Percentiles rank a stretch among this genome's conserved stretches.
These are phyloP conservation scores for Beauveria caledonica DNA, from an alignment of 2,329 filamentous ascomycete species.

Conservation along the genomic window DNA sequence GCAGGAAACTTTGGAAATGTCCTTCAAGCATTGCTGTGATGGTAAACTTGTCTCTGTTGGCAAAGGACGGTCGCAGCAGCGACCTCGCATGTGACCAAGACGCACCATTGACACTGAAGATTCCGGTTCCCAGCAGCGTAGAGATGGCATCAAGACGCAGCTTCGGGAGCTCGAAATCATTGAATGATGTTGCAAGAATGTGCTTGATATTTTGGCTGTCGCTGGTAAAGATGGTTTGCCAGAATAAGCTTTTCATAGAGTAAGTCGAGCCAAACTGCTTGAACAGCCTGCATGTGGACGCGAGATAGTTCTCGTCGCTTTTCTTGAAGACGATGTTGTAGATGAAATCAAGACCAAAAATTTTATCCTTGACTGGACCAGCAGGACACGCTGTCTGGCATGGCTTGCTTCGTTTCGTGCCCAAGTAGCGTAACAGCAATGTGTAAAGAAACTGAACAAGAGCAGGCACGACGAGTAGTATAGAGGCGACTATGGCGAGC, in stretches of 20 bases:
- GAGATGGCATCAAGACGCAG: constrained; percentile 29
- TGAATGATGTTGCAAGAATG: constrained; percentile 43
- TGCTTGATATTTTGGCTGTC: constrained; percentile 48
- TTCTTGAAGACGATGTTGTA: constrained; percentile 22
- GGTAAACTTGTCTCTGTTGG: constrained; percentile 23
- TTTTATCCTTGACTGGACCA: constrained; percentile 22
- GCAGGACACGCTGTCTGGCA: constrained; percentile 19
- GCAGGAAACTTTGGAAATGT: constrained; percentile 32
- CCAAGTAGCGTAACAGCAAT: constrained; percentile 10
- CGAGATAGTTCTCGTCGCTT: constrained; percentile 21
- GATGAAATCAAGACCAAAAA: constrained; percentile 28
- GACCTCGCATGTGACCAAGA: constrained; percentile 38
- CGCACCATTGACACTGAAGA: constrained; percentile 40
- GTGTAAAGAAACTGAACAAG: constrained; percentile 16
- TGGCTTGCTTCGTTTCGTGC: constrained; percentile 12
- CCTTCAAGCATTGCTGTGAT: constrained; percentile 23
- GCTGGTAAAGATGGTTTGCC: constrained; percentile 27
- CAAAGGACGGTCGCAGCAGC: constrained; percentile 26
- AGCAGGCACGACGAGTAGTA: not conserved
- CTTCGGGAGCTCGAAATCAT: constrained; percentile 37
- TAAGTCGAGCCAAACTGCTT: constrained; percentile 25
- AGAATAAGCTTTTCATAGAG: constrained; percentile 24
- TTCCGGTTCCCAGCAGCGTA: constrained; percentile 35
- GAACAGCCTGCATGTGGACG: constrained; percentile 20
- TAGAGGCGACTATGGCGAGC: not conserved